Evolutionary conservation across 495 filamentous ascomycete species (phyloP).

Genomic region (Rusavskia elegans): DNA sequence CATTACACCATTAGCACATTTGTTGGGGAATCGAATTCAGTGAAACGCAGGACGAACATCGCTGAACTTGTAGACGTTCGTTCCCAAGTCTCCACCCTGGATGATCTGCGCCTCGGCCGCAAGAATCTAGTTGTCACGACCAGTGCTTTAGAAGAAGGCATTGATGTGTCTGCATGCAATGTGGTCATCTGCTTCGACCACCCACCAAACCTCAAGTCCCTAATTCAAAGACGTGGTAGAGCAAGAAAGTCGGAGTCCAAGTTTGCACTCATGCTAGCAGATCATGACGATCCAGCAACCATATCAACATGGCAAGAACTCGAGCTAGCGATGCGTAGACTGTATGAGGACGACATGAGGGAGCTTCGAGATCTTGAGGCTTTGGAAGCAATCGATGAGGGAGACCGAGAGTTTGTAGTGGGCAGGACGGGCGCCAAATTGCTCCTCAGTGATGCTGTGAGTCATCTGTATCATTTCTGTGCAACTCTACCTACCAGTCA

Average conservation of each 20-base stretch:
- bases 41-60: constrained; percentile 33
- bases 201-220: constrained; percentile 65
- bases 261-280: constrained; percentile 47
- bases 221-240: constrained; percentile 73
- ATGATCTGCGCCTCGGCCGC: constrained; percentile 49
- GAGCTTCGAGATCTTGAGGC: constrained; percentile 26
- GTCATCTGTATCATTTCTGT: constrained; percentile 78
- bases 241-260: constrained; percentile 58
- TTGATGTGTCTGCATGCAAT: constrained; percentile 77
- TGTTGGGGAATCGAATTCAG: constrained; percentile 50
- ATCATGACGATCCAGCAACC: constrained; percentile 20
- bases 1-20: constrained; percentile 47
- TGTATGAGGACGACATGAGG: constrained; percentile 57
- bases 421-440: constrained; percentile 49
- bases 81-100: constrained; percentile 42
- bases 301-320: constrained; percentile 40
- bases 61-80: constrained; percentile 42
- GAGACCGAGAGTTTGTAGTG: constrained; percentile 30
- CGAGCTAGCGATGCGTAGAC: constrained; percentile 56
- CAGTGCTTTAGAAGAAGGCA: constrained; percentile 78
- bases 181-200: constrained; percentile 73
- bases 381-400: constrained; percentile 31
- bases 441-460: constrained; percentile 51
- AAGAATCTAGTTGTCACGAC: constrained; percentile 74
- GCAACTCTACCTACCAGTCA: constrained; percentile 37